Base-by-base conservation (phyloP, 345 rosid genomes). In the Gossypium raimondii region DNA sequence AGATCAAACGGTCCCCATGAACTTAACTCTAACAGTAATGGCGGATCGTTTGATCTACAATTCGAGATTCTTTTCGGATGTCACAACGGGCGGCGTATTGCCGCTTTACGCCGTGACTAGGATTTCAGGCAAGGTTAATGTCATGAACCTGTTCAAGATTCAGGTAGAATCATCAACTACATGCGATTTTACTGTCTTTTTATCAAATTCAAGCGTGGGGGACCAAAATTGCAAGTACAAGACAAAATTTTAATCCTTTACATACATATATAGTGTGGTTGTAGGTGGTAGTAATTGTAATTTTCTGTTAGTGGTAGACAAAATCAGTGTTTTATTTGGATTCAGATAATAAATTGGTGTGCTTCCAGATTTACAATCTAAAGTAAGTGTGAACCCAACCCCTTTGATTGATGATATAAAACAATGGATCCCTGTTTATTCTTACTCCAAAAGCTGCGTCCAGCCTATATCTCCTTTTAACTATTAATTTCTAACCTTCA, bases 21-120 rank as follows among this genome's bases (percentile, higher is more conserved):
- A 90, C 74, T 0, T 95, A n/a, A 86, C 89, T 0, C 78, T 90
- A 9, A 90, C 85, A 5, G 2, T 95, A 9, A 47, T 90, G 88
- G 99, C 90, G 64, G 88, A 91, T 83, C 87, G 92, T 1, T 43
- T 93, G 47, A 47, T 91, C 7, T 73, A 87, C 0, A 74, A 86
- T 52, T 59, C 92, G 1, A 71, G 82, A 70, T 69, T 85, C 1
- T 29, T 69, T 0, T 9, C 76, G 1, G 99, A 95, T 51, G 84
- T 76, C 13, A 7, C 41, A 34, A 34, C 11, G 56, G 45, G 79
- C 2, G 89, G 85, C 5, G 64, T 20, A n/a, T 43, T 95, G 69
- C 96, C 89, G 1, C 34, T 95, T 0, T 85, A 73, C 27, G 48
- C 88, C 0, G 59, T 74, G 17, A 62, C 87, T 7, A 88, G 75